These are phyloP conservation scores for Phytopythium kandeliae DNA, from an alignment of 352 stramenopile genomes.

Conservation along the genomic window DNA sequence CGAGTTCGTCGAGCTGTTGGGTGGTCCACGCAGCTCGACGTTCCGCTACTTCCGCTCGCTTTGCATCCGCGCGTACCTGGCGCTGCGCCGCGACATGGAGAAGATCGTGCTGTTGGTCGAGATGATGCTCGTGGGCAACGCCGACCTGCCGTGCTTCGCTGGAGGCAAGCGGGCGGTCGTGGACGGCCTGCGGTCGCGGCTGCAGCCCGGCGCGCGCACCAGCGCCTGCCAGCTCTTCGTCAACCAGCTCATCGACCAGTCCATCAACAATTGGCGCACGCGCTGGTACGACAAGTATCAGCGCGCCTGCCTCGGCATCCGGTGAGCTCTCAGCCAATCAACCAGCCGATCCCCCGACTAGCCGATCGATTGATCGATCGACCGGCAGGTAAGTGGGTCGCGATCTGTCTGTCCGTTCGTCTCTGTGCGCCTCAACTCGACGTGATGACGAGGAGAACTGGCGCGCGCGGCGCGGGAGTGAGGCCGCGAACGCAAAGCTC, in stretches of 20 bases:
- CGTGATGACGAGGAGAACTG: too few species aligned
- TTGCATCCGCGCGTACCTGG: slow-evolving; percentile 94
- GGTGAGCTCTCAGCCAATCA: slow-evolving; percentile 45
- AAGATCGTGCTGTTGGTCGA: slow-evolving; percentile 95
- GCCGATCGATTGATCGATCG: too few species aligned
- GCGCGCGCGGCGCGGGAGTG: too few species aligned
- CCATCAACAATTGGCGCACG: slow-evolving; percentile 87
- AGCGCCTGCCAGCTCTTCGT: slow-evolving; percentile 79
- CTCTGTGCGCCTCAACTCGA: too few species aligned
- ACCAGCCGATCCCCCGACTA: too few species aligned
- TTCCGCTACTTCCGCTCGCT: slow-evolving; percentile 96
- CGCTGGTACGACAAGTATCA: slow-evolving; percentile 92
- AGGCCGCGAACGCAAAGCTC: neutral
- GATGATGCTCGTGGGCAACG: slow-evolving; percentile 93
- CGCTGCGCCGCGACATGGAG: slow-evolving; percentile 91
- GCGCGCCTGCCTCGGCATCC: slow-evolving; percentile 81
- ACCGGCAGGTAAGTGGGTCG: too few species aligned
- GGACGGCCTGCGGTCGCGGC: slow-evolving; percentile 61
- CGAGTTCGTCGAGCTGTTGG: slow-evolving; percentile 95
- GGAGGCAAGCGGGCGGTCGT: slow-evolving; percentile 79
- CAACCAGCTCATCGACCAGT: slow-evolving; percentile 84
- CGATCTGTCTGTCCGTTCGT: too few species aligned
- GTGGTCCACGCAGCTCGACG: slow-evolving; percentile 84
- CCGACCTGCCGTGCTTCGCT: slow-evolving; percentile 76
- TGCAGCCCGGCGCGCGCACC: slow-evolving; percentile 77